Conservation (phyloP, 305 asterid genomes). For the Nicotiana rustica region DNA sequence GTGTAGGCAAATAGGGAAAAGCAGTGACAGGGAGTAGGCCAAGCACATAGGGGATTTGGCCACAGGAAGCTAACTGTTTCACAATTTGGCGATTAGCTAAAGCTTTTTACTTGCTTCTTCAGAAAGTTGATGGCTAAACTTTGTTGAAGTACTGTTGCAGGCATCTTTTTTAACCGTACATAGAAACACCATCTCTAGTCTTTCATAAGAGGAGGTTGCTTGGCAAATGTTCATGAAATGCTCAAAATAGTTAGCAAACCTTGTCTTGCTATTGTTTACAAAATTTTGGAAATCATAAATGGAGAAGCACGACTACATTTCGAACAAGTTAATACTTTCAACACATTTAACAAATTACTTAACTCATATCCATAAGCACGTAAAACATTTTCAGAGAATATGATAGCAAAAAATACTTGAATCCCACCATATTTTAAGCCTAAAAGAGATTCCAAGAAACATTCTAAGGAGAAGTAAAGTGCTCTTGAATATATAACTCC, state of each 20-base stretch:
- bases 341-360: neutral
- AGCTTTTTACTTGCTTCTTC: neutral
- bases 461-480: neutral
- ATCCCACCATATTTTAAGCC: neutral
- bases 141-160: neutral
- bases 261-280: neutral
- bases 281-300: conserved; percentile 22
- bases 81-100: neutral
- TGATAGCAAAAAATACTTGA: neutral
- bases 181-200: neutral
- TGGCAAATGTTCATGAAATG: conserved; percentile 7
- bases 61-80: neutral
- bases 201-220: neutral
- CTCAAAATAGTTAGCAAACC: neutral
- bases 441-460: neutral
- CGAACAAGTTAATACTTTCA: neutral
- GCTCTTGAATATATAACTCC: neutral
- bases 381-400: neutral
- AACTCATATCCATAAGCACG: neutral
- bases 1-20: neutral
- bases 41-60: neutral
- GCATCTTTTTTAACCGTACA: neutral
- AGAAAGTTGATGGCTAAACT: neutral
- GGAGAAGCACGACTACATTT: neutral
- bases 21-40: neutral